Conservation (phyloP, 2,329 filamentous ascomycete genomes). For the Apiospora sp. region DNA sequence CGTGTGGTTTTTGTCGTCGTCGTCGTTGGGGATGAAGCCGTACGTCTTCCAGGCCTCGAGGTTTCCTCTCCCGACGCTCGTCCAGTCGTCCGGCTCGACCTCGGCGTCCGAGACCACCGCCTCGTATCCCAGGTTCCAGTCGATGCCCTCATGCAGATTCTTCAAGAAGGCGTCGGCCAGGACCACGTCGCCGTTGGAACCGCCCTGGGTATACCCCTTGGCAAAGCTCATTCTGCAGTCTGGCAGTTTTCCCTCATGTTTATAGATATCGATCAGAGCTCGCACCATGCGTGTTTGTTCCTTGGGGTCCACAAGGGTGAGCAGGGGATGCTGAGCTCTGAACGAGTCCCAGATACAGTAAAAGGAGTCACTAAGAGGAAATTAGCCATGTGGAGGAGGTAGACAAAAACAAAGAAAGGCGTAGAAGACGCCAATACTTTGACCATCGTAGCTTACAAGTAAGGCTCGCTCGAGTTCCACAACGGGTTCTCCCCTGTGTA, state of each 20-base stretch:
- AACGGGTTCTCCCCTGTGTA: conserved; percentile 79
- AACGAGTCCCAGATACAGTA: conserved; percentile 80
- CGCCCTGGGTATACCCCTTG: conserved; percentile 79
- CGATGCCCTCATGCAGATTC: conserved; percentile 68
- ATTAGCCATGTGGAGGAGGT: not conserved
- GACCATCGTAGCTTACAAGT: conserved; percentile 52
- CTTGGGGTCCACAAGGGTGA: conserved; percentile 74
- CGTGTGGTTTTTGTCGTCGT: conserved; percentile 67
- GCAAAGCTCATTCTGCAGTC: conserved; percentile 82
- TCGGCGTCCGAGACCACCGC: conserved; percentile 79
- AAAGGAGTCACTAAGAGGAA: conserved; percentile 61
- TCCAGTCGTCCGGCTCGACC: conserved; percentile 71
- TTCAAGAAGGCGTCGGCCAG: conserved; percentile 76
- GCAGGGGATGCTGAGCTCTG: conserved; percentile 73
- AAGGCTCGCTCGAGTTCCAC: conserved; percentile 74
- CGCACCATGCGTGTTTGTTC: conserved; percentile 75
- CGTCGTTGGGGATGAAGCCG: conserved; percentile 75
- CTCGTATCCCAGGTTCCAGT: conserved; percentile 75
- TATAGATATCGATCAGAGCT: conserved; percentile 76
- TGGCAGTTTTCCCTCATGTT: conserved; percentile 68
- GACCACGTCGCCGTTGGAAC: conserved; percentile 78
- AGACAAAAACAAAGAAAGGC: not conserved
- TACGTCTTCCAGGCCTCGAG: conserved; percentile 74
- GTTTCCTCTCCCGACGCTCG: conserved; percentile 73
- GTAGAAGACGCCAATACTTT: not conserved